Base-by-base conservation (phyloP, 78 protist genomes). In the Dictyostelium purpureum region DNA sequence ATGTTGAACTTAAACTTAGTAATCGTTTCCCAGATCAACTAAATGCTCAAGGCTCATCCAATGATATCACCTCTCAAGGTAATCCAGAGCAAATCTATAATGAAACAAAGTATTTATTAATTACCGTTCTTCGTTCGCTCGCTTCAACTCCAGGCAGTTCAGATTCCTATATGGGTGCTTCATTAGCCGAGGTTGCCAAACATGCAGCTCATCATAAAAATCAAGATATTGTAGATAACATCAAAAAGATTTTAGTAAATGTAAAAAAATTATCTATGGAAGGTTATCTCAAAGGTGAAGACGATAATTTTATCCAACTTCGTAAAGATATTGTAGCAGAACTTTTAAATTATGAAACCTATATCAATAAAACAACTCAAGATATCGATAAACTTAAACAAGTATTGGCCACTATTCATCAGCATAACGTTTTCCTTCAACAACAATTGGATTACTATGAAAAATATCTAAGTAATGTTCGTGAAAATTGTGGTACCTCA, bases 401-500 rank as follows among this genome's bases (percentile, higher is more conserved):
- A 45, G 94, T 94, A 1, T 67, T 42, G 12, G 45, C 85, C 21
- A 85, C 87, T 24, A 87, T 94, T 43, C 67, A 42, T 11, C 91
- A 94, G 47, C 96, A 87, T 65, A 85, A 94, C 52, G 40, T 76
- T 33, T 94, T 85, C 42, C 38, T 87, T 6, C 88, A 51, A 37
- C 88, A 74, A 79, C 96, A 94, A 47, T 45, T 87, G 26, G 87
- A 87, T 14, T 69, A 74, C 83, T 94, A 94, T 61, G 80, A 88
- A 52, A 79, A 67, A 79, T 94, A 94, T 37, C 79, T 94, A 9
- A 52, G 12, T 11, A 94, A 94, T 47, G 96, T 94, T 24, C 74
- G 94, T 51, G 79, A 57, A 26, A 83, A 83, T 51, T 51, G 88
- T 51, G 87, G 88, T 45, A 11, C 70, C 83, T 33, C 31, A 24